Evolutionary conservation across 2,329 filamentous ascomycete genomes (phyloP).

Genomic region (Verticillium klebahnii): DNA sequence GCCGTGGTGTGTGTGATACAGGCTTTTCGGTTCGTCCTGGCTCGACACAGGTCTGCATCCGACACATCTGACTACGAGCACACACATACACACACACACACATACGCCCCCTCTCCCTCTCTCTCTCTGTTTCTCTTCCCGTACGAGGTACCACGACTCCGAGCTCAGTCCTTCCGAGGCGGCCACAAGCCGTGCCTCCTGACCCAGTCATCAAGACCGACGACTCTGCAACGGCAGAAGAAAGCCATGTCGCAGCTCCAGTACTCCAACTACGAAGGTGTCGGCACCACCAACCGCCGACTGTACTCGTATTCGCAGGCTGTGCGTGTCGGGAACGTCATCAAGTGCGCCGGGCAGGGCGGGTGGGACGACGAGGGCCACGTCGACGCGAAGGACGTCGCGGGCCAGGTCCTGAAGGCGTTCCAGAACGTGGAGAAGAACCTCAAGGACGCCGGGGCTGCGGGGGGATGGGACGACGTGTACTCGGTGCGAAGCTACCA

Average conservation of each 20-base stretch:
- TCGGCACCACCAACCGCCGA: constrained; percentile 10
- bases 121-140: too few species aligned
- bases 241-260: constrained; percentile 6
- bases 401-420: constrained; percentile 43
- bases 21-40: too few species aligned
- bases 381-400: constrained; percentile 24
- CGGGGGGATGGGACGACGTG: constrained; percentile 47
- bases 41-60: too few species aligned
- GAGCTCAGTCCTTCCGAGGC: too few species aligned
- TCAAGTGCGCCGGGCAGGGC: constrained; percentile 18
- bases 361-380: constrained; percentile 15
- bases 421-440: constrained; percentile 52
- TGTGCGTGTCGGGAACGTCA: constrained; percentile 14
- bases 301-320: constrained; percentile 18
- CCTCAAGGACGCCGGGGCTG: constrained; percentile 46
- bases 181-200: too few species aligned
- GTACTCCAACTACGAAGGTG: constrained; percentile 8
- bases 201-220: too few species aligned
- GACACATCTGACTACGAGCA: too few species aligned
- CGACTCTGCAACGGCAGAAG: too few species aligned
- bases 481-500: constrained; percentile 43
- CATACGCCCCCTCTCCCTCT: too few species aligned
- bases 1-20: too few species aligned
- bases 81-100: too few species aligned
- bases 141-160: too few species aligned